phyloP scores from a whole-genome alignment of 495 filamentous ascomycete species.

The Glutinoglossum americanum region DNA sequence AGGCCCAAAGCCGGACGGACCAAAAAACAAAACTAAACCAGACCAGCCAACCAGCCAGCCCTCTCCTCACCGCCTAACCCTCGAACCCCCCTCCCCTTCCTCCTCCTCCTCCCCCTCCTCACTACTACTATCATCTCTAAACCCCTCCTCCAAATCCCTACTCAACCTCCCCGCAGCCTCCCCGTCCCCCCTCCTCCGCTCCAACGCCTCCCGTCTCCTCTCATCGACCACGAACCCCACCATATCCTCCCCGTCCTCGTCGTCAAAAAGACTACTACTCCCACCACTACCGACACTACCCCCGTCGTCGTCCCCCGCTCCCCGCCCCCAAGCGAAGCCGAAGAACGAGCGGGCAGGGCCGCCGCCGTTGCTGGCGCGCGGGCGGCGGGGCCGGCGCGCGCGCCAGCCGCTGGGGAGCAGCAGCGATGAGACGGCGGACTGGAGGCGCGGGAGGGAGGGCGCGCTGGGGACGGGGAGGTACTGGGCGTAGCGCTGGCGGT shows the following conservation, averaged over 20 bases:
- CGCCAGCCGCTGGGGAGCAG: background rate
- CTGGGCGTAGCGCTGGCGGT: conserved; percentile 47
- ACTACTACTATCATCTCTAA: conserved; percentile 60
- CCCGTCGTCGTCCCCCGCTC: conserved; percentile 10
- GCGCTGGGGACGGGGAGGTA: conserved; percentile 16
- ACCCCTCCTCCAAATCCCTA: conserved; percentile 66
- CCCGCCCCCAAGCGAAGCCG: conserved; percentile 21
- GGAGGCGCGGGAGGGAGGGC: background rate
- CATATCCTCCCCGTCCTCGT: conserved; percentile 45
- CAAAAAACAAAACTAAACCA: too few relatives aligned
- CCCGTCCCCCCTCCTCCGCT: conserved; percentile 16
- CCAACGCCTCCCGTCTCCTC: conserved; percentile 26
- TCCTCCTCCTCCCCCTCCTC: conserved; percentile 21
- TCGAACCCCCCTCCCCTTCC: background rate
- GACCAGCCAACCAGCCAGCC: too few relatives aligned
- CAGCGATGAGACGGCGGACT: background rate
- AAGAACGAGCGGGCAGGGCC: conserved; percentile 36
- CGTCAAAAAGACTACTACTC: too few relatives aligned
- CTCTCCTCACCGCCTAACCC: too few relatives aligned
- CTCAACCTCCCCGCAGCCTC: conserved; percentile 38
- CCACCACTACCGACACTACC: too few relatives aligned
- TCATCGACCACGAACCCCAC: conserved; percentile 33
- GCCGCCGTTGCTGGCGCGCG: background rate
- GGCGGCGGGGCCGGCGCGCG: background rate
- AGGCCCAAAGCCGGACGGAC: too few relatives aligned